Conservation (phyloP, 352 stramenopile genomes). For the Globisporangium splendens region DNA sequence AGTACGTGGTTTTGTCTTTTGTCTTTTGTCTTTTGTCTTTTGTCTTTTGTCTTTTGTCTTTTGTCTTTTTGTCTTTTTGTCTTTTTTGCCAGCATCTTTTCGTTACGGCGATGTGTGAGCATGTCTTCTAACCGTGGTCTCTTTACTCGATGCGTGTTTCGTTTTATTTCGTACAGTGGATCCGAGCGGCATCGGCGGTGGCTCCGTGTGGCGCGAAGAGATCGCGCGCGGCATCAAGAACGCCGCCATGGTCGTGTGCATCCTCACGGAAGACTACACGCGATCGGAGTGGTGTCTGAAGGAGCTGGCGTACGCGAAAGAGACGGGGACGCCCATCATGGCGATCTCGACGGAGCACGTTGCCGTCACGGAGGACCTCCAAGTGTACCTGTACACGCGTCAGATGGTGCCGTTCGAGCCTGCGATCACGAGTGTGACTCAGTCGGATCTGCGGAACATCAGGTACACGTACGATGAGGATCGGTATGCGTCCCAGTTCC, state of each 20-base stretch:
- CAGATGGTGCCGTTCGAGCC: slow-evolving; percentile 35
- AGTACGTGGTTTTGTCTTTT: slow-evolving; percentile 23
- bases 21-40: too few species aligned
- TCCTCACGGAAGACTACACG: slow-evolving; percentile 74
- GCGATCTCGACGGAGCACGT: slow-evolving; percentile 60
- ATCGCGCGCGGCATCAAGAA: slow-evolving; percentile 79
- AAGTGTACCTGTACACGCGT: slow-evolving; percentile 83
- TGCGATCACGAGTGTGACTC: too few species aligned
- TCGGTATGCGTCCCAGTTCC: too few species aligned
- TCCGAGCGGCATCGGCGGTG: slow-evolving; percentile 72
- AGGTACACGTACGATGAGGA: too few species aligned
- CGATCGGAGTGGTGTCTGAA: too few species aligned
- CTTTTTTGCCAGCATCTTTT: too few species aligned
- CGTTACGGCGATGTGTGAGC: too few species aligned
- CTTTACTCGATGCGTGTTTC: too few species aligned
- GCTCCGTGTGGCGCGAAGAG: slow-evolving; percentile 77
- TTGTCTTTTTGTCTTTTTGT: too few species aligned
- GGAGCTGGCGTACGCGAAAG: slow-evolving; percentile 74
- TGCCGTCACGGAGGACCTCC: slow-evolving; percentile 63
- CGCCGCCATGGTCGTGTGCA: slow-evolving; percentile 61
- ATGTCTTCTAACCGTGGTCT: too few species aligned
- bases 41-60: too few species aligned
- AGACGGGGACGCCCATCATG: slow-evolving; percentile 61
- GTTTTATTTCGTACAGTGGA: slow-evolving; percentile 28
- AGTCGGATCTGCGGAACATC: too few species aligned